A percentile compares a stretch with the other conserved stretches of the same genome.
Conservation (phyloP, 2,329 filamentous ascomycete genomes). For the Sclerotinia trifoliorum region DNA sequence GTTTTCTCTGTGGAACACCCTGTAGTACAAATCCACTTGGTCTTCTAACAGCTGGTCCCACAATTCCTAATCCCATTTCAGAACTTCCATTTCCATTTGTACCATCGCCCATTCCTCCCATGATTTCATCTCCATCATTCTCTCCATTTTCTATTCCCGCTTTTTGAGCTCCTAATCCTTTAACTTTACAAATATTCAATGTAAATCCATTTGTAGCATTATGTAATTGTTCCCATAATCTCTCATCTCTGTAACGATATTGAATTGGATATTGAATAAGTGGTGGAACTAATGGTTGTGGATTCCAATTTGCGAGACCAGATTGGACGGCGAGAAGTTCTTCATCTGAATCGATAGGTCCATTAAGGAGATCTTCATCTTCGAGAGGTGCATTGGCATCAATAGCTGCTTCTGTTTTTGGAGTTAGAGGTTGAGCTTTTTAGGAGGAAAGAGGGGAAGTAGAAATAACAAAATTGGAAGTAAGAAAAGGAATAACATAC, state of each 20-base stretch:
- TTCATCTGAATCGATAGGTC: constrained; percentile 89
- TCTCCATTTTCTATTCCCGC: constrained; percentile 38
- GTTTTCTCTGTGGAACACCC: constrained; percentile 25
- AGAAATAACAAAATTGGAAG: constrained; percentile 26
- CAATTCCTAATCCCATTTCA: constrained; percentile 22
- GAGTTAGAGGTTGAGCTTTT: constrained; percentile 8
- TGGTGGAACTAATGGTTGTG: constrained; percentile 73
- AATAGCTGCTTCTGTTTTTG: constrained; percentile 75
- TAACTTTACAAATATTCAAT: constrained; percentile 61
- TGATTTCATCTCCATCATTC: constrained; percentile 11
- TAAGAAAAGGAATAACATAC: constrained; percentile 51
- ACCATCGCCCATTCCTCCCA: constrained; percentile 2
- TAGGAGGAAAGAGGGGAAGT: background rate
- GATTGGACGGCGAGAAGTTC: constrained; percentile 88
- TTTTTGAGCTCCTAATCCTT: constrained; percentile 55
- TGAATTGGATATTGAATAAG: constrained; percentile 60
- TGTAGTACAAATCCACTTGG: constrained; percentile 31
- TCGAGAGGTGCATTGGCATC: constrained; percentile 90
- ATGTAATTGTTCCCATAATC: constrained; percentile 64
- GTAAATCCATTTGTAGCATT: constrained; percentile 65
- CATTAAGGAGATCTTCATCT: constrained; percentile 75
- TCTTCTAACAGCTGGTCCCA: constrained; percentile 27
- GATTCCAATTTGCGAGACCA: constrained; percentile 71
- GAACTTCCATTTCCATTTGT: background rate
- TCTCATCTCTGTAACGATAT: constrained; percentile 60